Evolutionary conservation across 2,329 filamentous ascomycete genomes (phyloP).

Genomic region (Microsporum canis): DNA sequence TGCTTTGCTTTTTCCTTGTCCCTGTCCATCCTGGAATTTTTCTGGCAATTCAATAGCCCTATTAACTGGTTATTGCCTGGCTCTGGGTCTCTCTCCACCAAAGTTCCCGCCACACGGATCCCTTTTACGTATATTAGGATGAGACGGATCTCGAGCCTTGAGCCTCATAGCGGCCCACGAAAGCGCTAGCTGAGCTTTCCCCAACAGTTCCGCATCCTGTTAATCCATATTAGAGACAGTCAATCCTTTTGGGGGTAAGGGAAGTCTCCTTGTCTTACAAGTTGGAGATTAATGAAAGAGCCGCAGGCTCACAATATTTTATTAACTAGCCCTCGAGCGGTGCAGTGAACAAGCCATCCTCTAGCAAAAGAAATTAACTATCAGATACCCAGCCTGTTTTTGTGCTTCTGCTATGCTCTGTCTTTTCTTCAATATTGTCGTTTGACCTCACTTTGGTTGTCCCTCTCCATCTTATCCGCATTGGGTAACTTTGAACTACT

Average conservation of each 20-base stretch:
- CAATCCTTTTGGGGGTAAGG: not conserved
- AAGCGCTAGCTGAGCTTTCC: not conserved
- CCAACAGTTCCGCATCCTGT: not conserved
- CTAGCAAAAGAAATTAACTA: not conserved
- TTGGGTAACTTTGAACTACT: too few relatives aligned
- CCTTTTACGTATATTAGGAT: not conserved
- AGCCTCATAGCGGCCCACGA: not conserved
- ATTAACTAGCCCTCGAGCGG: not conserved
- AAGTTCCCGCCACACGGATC: not conserved
- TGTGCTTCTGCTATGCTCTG: not conserved
- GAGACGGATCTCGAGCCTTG: not conserved
- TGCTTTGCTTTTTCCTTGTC: not conserved
- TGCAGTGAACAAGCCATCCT: not conserved
- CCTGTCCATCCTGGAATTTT: not conserved
- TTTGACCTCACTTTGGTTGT: not conserved
- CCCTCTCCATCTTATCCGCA: not conserved
- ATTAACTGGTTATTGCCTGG: not conserved
- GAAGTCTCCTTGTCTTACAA: not conserved
- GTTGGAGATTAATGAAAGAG: not conserved
- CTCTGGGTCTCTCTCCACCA: not conserved
- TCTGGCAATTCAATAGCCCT: not conserved
- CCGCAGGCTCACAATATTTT: not conserved
- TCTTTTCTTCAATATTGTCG: not conserved
- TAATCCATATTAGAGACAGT: not conserved
- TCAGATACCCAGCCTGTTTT: not conserved